Evolutionary conservation across 352 stramenopile species (phyloP).

Genomic region (Phytopythium litorale): DNA sequence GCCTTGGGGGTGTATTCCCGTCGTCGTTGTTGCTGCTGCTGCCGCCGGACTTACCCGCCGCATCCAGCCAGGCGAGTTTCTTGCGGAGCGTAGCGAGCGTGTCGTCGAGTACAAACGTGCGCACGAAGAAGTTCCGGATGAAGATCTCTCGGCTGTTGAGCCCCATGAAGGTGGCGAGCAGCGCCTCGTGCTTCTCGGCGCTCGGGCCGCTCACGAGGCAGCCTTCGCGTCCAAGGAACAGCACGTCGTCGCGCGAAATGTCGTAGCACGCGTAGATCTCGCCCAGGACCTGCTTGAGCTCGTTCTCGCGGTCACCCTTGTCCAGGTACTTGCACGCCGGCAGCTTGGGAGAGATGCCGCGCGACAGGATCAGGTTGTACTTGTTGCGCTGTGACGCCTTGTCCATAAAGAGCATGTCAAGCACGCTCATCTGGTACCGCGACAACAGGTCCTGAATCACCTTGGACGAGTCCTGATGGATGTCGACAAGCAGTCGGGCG

Average conservation of each 20-base stretch:
- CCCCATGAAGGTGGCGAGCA: constrained; percentile 93
- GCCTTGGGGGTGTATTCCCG: neutral
- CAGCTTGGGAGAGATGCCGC: constrained; percentile 95
- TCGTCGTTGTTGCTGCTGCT: neutral
- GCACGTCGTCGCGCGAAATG: constrained; percentile 92
- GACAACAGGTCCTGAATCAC: constrained; percentile 94
- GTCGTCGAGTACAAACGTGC: constrained; percentile 94
- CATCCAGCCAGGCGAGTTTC: neutral
- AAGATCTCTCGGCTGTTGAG: constrained; percentile 96
- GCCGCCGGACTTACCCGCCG: neutral
- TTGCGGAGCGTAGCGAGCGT: constrained; percentile 87
- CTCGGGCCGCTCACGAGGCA: constrained; percentile 93
- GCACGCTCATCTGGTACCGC: constrained; percentile 90
- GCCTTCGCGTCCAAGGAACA: constrained; percentile 93
- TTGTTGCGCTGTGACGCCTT: constrained; percentile 93
- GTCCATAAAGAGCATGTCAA: constrained; percentile 93
- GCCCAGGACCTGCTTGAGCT: constrained; percentile 94
- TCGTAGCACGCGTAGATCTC: constrained; percentile 93
- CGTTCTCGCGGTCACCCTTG: constrained; percentile 95
- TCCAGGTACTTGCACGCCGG: constrained; percentile 97
- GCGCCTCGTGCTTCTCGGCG: constrained; percentile 90
- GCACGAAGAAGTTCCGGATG: constrained; percentile 94
- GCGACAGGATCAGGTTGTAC: constrained; percentile 96
- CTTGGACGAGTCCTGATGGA: constrained; percentile 91
- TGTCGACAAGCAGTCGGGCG: constrained; percentile 92